These are phyloP conservation scores for Nicotiana undulata DNA, from an alignment of 257 asterid species.

Conservation along the genomic window DNA sequence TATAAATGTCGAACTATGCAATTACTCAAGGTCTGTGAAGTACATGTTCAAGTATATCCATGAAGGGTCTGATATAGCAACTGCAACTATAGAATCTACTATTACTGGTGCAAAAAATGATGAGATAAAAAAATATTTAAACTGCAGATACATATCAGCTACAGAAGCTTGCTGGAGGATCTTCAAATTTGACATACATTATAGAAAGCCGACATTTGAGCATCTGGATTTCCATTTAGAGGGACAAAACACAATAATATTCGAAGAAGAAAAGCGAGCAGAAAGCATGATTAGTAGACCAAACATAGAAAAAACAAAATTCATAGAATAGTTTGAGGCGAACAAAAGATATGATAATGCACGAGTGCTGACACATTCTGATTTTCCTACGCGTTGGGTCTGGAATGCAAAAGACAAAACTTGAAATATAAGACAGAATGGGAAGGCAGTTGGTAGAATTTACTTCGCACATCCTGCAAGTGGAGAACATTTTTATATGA, in stretches of 20 bases:
- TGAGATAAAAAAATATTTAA: not conserved
- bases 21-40: too few species aligned
- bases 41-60: too few species aligned
- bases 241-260: not conserved
- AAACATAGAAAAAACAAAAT: not conserved
- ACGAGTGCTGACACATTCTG: not conserved
- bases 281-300: not conserved
- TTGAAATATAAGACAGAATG: not conserved
- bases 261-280: not conserved
- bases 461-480: not conserved
- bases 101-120: too few species aligned
- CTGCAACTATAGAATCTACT: too few species aligned
- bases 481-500: not conserved
- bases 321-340: not conserved
- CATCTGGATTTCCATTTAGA: not conserved
- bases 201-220: not conserved
- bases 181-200: not conserved
- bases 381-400: not conserved
- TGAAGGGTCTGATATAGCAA: too few species aligned
- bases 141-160: not conserved
- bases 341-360: conserved; percentile 6
- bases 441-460: not conserved
- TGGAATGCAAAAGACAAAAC: not conserved
- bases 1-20: too few species aligned
- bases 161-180: not conserved